phyloP scores from a whole-genome alignment of 352 stramenopile genomes.

The Phytopythium ostracodes region DNA sequence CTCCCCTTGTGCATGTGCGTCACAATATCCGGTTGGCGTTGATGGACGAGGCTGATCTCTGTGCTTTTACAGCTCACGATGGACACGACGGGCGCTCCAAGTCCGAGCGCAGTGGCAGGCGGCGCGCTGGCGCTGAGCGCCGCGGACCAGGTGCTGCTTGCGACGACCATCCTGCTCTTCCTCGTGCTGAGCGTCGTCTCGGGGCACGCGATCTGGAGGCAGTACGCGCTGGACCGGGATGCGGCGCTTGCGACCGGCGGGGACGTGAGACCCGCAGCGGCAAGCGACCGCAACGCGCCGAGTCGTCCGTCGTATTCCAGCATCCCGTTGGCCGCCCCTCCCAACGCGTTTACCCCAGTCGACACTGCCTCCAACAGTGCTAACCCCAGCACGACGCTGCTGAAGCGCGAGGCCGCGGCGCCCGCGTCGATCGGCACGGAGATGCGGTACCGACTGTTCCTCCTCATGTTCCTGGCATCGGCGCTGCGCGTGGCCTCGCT shows the following conservation, averaged over 20 bases:
- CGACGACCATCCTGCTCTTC: conserved; percentile 59
- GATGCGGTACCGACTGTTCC: conserved; percentile 72
- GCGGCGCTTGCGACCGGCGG: neutral
- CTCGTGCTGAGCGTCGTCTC: conserved; percentile 53
- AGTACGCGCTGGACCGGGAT: conserved; percentile 31
- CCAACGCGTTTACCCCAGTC: neutral
- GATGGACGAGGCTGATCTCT: too few species aligned
- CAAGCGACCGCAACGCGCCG: neutral
- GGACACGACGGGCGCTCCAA: neutral
- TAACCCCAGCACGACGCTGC: conserved; percentile 26
- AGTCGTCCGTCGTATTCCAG: conserved; percentile 11
- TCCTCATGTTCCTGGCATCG: conserved; percentile 67
- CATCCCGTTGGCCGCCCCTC: neutral
- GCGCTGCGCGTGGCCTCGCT: conserved; percentile 58
- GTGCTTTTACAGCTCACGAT: neutral
- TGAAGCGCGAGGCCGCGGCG: conserved; percentile 48
- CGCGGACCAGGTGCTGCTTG: conserved; percentile 40
- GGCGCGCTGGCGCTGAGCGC: conserved; percentile 33
- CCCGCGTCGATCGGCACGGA: conserved; percentile 64
- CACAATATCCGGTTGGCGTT: too few species aligned
- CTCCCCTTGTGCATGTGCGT: too few species aligned
- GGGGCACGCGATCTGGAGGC: conserved; percentile 42
- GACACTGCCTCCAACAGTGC: neutral
- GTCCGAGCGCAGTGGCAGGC: neutral
- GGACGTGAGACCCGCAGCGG: neutral